Percentiles rank a stretch among this genome's conserved stretches.
Conservation (phyloP, 805 yeast species). For the Citeromyces matritensis region DNA sequence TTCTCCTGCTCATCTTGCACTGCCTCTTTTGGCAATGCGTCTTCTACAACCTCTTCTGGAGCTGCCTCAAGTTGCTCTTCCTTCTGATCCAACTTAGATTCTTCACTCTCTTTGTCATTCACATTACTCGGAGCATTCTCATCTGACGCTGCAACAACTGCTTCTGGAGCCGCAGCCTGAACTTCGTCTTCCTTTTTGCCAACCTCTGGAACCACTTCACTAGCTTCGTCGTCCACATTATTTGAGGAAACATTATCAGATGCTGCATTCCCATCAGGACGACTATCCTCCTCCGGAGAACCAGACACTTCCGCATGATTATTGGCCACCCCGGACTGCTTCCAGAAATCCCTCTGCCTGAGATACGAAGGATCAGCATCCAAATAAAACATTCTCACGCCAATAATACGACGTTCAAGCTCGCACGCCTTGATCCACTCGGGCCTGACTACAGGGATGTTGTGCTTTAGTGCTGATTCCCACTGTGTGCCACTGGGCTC, state of each 20-base stretch:
- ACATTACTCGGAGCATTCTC: not conserved
- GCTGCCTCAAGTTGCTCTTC: conserved; percentile 7
- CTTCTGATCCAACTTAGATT: conserved; percentile 2
- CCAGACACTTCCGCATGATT: conserved; percentile 4
- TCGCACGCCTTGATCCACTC: conserved; percentile 97
- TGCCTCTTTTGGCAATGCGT: conserved; percentile 4
- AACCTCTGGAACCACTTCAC: not conserved
- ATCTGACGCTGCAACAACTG: not conserved
- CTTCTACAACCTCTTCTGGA: conserved; percentile 7
- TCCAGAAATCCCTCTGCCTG: conserved; percentile 27
- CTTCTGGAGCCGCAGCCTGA: not conserved
- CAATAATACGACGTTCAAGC: conserved; percentile 74
- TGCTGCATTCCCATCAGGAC: conserved; percentile 5
- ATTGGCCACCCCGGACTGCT: conserved; percentile 4
- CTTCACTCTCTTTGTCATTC: conserved; percentile 4
- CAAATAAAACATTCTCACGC: conserved; percentile 77
- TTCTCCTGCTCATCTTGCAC: conserved; percentile 7
- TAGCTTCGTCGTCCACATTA: conserved; percentile 1
- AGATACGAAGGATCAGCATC: conserved; percentile 31
- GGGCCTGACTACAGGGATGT: conserved; percentile 89
- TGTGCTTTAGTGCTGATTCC: conserved; percentile 66
- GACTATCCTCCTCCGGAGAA: conserved; percentile 3
- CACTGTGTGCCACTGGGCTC: conserved; percentile 55
- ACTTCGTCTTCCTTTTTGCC: not conserved
- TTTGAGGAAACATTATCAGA: conserved; percentile 1